phyloP scores from a whole-genome alignment of 208 protist species.

The Herpetomonas samuelpessoai region DNA sequence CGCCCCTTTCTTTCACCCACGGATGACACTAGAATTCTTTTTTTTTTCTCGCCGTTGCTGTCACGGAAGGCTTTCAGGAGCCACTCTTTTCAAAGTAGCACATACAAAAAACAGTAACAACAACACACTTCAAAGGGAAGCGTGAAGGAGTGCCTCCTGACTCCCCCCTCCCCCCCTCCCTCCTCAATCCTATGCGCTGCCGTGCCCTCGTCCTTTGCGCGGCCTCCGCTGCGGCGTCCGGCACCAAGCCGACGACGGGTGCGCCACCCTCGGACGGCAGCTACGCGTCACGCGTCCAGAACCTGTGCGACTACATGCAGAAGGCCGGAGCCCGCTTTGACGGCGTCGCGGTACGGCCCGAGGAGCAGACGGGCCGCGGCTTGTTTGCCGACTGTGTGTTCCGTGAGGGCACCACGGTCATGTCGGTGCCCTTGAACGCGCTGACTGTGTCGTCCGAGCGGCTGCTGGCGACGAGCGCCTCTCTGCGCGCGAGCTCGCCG shows the following conservation, averaged over 20 bases:
- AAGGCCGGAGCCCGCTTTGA: constrained; percentile 32
- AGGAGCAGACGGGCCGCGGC: constrained; percentile 39
- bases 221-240: background rate
- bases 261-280: background rate
- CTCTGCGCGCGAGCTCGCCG: constrained; percentile 22
- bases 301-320: constrained; percentile 18
- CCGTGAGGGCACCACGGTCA: constrained; percentile 52
- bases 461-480: constrained; percentile 26
- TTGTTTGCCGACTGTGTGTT: constrained; percentile 42
- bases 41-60: no score
- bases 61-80: no score
- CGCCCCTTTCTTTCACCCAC: no score
- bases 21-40: no score
- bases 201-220: background rate
- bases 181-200: no score
- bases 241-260: background rate
- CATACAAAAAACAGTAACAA: no score
- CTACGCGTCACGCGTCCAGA: constrained; percentile 14
- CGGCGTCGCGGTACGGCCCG: constrained; percentile 39
- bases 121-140: no score
- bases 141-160: no score
- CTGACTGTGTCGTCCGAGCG: constrained; percentile 40
- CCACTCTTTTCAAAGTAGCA: no score
- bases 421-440: constrained; percentile 50
- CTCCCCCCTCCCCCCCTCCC: no score